A percentile compares a stretch with the other conserved stretches of the same genome.
These are phyloP conservation scores for Penicillium sp. DNA, from an alignment of 2,329 filamentous ascomycete species.

Conservation along the genomic window DNA sequence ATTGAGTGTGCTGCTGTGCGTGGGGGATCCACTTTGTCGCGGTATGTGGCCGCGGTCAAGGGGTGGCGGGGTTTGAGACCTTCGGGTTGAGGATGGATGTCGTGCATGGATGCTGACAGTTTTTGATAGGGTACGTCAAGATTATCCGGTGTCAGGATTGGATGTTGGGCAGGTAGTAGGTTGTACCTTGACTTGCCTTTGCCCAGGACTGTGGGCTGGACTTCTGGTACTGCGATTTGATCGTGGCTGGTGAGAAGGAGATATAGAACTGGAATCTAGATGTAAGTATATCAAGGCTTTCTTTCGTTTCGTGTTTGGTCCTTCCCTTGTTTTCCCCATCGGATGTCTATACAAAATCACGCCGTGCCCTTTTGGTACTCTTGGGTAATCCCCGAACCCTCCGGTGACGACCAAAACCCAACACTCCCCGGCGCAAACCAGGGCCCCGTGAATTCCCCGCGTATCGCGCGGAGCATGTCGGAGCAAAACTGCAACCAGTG, in stretches of 20 bases:
- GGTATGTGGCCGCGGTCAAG: constrained; percentile 7
- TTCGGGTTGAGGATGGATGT: constrained; percentile 8
- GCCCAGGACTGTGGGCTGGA: not conserved
- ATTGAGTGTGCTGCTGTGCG: not conserved
- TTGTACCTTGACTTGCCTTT: not conserved
- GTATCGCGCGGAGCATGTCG: constrained; percentile 29
- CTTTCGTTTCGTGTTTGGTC: not conserved
- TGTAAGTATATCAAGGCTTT: not conserved
- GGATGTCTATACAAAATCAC: not conserved
- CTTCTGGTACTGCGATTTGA: not conserved
- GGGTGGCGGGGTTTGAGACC: no score
- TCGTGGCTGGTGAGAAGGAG: not conserved
- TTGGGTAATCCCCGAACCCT: constrained; percentile 2
- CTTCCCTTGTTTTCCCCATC: not conserved
- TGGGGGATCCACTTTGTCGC: constrained; percentile 2
- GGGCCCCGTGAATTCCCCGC: constrained; percentile 16
- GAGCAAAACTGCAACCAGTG: constrained; percentile 14
- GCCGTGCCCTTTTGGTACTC: not conserved
- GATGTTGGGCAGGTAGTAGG: not conserved
- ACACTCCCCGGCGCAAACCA: not conserved
- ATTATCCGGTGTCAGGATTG: not conserved
- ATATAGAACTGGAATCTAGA: not conserved
- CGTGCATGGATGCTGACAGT: constrained; percentile 30
- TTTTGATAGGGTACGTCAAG: not conserved
- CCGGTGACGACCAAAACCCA: not conserved